These are phyloP conservation scores for Arbutus unedo DNA, from an alignment of 148 eudicot genomes.

Conservation along the genomic window DNA sequence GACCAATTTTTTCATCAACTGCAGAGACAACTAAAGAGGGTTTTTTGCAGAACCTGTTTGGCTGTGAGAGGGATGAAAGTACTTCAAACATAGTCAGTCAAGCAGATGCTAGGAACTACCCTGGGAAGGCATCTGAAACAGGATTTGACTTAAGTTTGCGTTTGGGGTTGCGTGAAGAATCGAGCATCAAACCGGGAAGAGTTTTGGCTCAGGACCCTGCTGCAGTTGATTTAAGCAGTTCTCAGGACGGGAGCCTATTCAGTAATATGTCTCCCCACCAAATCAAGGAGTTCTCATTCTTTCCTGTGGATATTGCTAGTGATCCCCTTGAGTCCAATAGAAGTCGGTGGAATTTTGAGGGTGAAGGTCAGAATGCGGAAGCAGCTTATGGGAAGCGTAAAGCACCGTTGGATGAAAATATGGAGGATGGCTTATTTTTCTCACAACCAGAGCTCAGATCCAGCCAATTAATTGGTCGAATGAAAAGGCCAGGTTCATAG, in stretches of 20 bases:
- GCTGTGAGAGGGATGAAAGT: constrained; percentile 20
- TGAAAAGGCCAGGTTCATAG: constrained; percentile 69
- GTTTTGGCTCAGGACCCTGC: constrained; percentile 21
- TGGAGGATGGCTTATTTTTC: constrained; percentile 36
- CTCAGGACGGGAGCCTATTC: constrained; percentile 25
- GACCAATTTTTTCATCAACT: constrained; percentile 53
- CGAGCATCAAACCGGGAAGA: constrained; percentile 24
- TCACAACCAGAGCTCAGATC: constrained; percentile 35
- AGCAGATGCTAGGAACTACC: constrained; percentile 24
- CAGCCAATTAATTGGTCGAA: constrained; percentile 40
- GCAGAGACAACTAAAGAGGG: constrained; percentile 38
- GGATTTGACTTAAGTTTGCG: constrained; percentile 79
- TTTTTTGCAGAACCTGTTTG: constrained; percentile 36
- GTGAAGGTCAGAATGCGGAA: constrained; percentile 33
- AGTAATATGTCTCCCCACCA: constrained; percentile 14
- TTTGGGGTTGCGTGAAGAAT: constrained; percentile 55
- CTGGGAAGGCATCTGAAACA: constrained; percentile 28
- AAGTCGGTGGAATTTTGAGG: constrained; percentile 35
- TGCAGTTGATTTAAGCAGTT: constrained; percentile 33
- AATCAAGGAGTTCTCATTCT: constrained; percentile 50
- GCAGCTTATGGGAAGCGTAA: constrained; percentile 57
- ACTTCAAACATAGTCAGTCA: constrained; percentile 20
- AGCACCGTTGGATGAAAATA: constrained; percentile 31
- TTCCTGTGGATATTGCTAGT: constrained; percentile 42
- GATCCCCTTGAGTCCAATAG: constrained; percentile 28